Percentiles rank a stretch among this genome's conserved stretches.
Evolutionary conservation across 192 early-diverging fungal species (phyloP).

Genomic region (Gonapodya sp.): DNA sequence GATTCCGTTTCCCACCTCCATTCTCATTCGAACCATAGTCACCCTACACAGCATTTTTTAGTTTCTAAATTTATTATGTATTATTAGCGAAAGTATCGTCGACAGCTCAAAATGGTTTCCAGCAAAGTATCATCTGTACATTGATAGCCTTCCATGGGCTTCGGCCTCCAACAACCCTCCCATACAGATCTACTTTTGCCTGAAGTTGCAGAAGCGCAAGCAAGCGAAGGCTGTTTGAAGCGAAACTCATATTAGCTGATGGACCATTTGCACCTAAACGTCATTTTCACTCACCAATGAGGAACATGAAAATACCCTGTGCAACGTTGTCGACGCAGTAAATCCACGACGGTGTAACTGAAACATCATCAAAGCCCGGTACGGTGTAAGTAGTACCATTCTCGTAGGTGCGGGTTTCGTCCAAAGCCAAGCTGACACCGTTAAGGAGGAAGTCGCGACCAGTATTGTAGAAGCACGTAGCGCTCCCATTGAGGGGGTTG

Average conservation of each 20-base stretch:
- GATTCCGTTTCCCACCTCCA: no score
- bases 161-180: not conserved
- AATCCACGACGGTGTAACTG: not conserved
- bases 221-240: not conserved
- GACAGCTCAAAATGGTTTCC: no score
- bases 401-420: not conserved
- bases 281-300: not conserved
- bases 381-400: not conserved
- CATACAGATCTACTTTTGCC: slow-evolving; percentile 7
- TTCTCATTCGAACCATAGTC: no score
- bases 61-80: no score
- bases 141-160: no score
- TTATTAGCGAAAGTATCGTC: no score
- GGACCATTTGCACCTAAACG: not conserved
- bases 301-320: not conserved
- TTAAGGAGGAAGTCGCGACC: not conserved
- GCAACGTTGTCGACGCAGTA: not conserved
- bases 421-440: not conserved
- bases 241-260: not conserved
- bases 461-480: not conserved
- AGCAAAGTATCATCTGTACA: no score
- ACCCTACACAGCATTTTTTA: no score
- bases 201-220: slow-evolving; percentile 7
- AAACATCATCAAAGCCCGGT: not conserved
- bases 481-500: not conserved